phyloP scores from a whole-genome alignment of 1,139 yeast species.

The Saccharomycopsis hybrid region DNA sequence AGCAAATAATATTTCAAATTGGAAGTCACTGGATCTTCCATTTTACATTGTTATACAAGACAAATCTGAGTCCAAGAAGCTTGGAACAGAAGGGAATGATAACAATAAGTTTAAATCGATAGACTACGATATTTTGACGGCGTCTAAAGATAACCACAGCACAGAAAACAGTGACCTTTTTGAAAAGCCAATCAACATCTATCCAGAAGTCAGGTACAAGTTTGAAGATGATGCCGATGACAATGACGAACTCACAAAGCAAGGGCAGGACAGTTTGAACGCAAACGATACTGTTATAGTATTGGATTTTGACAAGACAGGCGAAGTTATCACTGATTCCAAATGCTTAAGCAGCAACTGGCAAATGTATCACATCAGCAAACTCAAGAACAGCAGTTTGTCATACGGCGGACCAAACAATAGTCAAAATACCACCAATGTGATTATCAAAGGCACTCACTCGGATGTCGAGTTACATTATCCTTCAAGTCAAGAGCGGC shows the following conservation, averaged over 20 bases:
- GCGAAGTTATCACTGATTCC: conserved; percentile 11
- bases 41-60: conserved; percentile 17
- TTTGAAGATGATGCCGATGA: conserved; percentile 16
- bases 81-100: background rate
- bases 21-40: conserved; percentile 9
- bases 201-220: conserved; percentile 20
- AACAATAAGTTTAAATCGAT: conserved; percentile 9
- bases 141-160: no score
- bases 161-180: conserved; percentile 2
- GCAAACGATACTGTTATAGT: conserved; percentile 16
- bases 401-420: conserved; percentile 3
- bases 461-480: background rate
- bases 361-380: conserved; percentile 14
- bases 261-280: background rate
- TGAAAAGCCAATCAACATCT: conserved; percentile 16
- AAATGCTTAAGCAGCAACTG: conserved; percentile 16
- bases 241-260: background rate
- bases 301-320: conserved; percentile 15
- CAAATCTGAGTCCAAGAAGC: conserved; percentile 1
- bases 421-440: conserved; percentile 8
- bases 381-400: conserved; percentile 7
- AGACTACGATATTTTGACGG: conserved; percentile 4
- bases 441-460: conserved; percentile 12
- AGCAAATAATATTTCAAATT: background rate
- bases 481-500: background rate